Conservation (phyloP, 1,284 basidiomycete genomes). For the Leucoagaricus sp. region DNA sequence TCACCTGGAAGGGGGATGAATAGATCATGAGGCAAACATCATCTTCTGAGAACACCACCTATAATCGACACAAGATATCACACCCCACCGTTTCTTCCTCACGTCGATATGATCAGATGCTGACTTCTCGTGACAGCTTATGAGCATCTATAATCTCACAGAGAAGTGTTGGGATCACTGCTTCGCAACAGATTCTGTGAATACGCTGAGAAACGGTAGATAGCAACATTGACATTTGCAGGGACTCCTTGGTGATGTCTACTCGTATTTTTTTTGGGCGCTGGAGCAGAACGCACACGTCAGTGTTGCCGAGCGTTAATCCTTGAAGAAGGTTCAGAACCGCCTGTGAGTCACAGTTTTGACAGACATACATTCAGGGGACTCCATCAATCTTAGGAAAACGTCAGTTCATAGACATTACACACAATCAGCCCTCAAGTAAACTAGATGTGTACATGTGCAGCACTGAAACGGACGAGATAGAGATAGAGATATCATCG, state of each 20-base stretch:
- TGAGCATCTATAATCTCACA: not conserved
- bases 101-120: not conserved
- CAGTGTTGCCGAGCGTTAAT: not conserved
- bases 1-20: not conserved
- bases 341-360: too few species aligned
- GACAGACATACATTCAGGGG: too few species aligned
- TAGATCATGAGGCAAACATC: not conserved
- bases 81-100: not conserved
- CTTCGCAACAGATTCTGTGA: conserved; percentile 4
- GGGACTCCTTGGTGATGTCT: too few species aligned
- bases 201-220: not conserved
- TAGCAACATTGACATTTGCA: too few species aligned
- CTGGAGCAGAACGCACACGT: not conserved
- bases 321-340: not conserved
- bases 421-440: too few species aligned
- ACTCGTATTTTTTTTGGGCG: not conserved
- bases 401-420: too few species aligned
- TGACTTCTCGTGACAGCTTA: not conserved
- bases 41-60: not conserved
- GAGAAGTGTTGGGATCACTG: not conserved
- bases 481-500: not conserved
- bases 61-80: not conserved
- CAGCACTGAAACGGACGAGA: not conserved
- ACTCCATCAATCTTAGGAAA: too few species aligned
- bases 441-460: too few species aligned